phyloP scores from a whole-genome alignment of 345 rosid species.

The Boechera divaricarpa region DNA sequence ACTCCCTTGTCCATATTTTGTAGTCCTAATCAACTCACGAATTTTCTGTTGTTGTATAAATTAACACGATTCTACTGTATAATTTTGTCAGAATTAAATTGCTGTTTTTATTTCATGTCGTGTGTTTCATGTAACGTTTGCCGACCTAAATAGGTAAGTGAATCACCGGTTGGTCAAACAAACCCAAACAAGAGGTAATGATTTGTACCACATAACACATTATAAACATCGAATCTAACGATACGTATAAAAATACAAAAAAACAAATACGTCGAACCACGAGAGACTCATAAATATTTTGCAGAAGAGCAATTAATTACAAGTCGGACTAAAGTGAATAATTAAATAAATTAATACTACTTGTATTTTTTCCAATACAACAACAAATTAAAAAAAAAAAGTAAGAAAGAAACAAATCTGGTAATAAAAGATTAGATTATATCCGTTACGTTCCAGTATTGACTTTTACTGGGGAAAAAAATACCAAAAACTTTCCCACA shows the following conservation, averaged over 20 bases:
- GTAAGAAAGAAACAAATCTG: not conserved
- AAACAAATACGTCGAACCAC: slow-evolving; percentile 15
- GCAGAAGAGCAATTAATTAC: slow-evolving; percentile 35
- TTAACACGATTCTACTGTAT: not conserved
- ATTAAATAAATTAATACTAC: no score
- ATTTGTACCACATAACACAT: not conserved
- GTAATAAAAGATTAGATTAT: slow-evolving; percentile 18
- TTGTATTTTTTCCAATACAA: not conserved
- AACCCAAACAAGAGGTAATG: slow-evolving; percentile 30
- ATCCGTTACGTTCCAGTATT: slow-evolving; percentile 39
- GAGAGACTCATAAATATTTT: slow-evolving; percentile 31
- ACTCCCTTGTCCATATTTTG: not conserved
- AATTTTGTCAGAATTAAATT: not conserved
- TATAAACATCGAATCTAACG: not conserved
- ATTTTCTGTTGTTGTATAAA: not conserved
- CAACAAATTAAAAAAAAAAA: not conserved
- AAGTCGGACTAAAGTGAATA: slow-evolving; percentile 9
- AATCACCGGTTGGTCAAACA: slow-evolving; percentile 32
- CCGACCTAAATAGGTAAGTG: slow-evolving; percentile 32
- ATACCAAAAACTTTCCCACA: slow-evolving; percentile 1
- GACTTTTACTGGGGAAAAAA: slow-evolving; percentile 26
- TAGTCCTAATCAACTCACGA: not conserved
- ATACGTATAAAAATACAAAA: not conserved
- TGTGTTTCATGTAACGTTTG: slow-evolving; percentile 4
- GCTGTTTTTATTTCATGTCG: slow-evolving; percentile 1